A percentile compares a stretch with the other conserved stretches of the same genome.
Conservation (phyloP, 331 rosid genomes). For the Stylosanthes scabra region DNA sequence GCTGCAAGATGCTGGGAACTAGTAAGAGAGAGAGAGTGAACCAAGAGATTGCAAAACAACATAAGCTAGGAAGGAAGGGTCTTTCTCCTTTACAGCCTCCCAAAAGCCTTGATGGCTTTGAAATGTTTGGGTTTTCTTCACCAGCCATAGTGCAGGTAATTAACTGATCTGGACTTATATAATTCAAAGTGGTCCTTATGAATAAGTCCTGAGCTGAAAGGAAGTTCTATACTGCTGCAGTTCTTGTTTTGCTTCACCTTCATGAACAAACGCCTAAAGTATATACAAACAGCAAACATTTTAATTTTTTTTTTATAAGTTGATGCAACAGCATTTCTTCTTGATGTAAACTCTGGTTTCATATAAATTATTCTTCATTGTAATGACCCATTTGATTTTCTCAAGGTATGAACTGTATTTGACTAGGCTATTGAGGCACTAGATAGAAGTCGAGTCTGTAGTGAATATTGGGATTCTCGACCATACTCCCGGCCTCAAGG, state of each 20-base stretch:
- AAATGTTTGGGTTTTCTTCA: constrained; percentile 98
- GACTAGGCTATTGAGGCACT: constrained; percentile 90
- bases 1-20: constrained; percentile 92
- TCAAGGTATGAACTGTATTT: constrained; percentile 14
- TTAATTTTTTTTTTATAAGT: constrained; percentile 9
- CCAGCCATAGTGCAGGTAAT: constrained; percentile 97
- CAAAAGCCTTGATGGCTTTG: constrained; percentile 96
- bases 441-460: constrained; percentile 80
- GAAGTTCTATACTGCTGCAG: constrained; percentile 18
- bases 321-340: not conserved
- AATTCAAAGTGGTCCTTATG: constrained; percentile 19
- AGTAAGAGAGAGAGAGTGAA: constrained; percentile 96
- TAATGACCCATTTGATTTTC: constrained; percentile 23
- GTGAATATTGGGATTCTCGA: constrained; percentile 95
- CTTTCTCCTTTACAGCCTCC: constrained; percentile 99
- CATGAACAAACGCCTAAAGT: not conserved
- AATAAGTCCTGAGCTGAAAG: constrained; percentile 19
- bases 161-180: constrained; percentile 5
- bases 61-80: constrained; percentile 72
- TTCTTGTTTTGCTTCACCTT: constrained; percentile 21
- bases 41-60: constrained; percentile 89
- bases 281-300: not conserved
- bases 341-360: not conserved
- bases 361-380: not conserved
- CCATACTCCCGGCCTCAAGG: constrained; percentile 95